Base-by-base conservation (phyloP, 169 alveolate genomes). In the Plasmodium vivax region DNA sequence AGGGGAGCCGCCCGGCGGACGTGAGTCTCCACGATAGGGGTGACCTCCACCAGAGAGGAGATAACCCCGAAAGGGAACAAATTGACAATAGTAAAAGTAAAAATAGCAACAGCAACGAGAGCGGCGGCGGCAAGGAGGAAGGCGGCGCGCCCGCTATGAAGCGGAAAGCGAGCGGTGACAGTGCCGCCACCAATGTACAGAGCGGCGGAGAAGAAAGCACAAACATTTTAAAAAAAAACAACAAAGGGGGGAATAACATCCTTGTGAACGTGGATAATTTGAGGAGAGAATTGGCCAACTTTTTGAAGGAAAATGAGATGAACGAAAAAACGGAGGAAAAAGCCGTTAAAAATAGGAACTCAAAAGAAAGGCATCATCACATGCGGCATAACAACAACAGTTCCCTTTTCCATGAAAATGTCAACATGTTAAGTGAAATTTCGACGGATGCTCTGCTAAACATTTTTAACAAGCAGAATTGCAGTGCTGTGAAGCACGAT, bases 231-330 rank as follows among this genome's bases (percentile, higher is more conserved):
- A 82, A 56, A 56, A n/a, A 82, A 54, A 82, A 58, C 36, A 54
- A 82, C 19, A 82, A 58, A 51, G 43, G 71, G 34, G 43, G 71
- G 10, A 43, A 23, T 32, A 82, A 56, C 16, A 32, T 43, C 30
- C 43, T 34, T 56, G 71, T 16, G 71, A 82, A 82, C 27, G 90
- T 23, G 45, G 90, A 82, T 27, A 23, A 51, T 56, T 9, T 82
- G 27, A 51, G 56, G 45, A 82, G 30, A 41, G 90, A 56, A 58
- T 30, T 82, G 12, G 77, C 27, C 3, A 27, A 58, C 38, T 54
- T 82, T n/a, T 30, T 82, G 43, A 82, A 58, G 19, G 90, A 56
- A 32, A 82, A 58, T 58, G 81, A 56, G 45, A 43, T 80, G 34
- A 51, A 82, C 34, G 71, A 30, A 56, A 82, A 58, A 32, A 54